Percentiles rank a stretch among this genome's conserved stretches.
phyloP scores from a whole-genome alignment of 805 yeast species.

The Blastobotrys chiropterorum region DNA sequence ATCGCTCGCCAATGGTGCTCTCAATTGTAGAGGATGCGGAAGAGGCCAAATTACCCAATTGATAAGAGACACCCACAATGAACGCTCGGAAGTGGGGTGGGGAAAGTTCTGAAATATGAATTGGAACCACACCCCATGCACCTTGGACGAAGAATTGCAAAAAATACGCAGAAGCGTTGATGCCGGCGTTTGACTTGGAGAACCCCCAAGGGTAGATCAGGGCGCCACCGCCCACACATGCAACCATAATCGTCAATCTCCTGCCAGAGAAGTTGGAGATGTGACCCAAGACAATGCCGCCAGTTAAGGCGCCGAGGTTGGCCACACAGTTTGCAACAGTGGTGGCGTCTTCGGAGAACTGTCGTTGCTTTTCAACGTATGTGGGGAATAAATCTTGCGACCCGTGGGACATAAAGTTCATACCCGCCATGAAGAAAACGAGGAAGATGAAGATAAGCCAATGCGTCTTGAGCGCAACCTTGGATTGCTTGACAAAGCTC shows the following conservation, averaged over 20 bases:
- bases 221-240: conserved; percentile 51
- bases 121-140: conserved; percentile 68
- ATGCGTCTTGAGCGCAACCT: conserved; percentile 38
- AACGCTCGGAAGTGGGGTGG: conserved; percentile 60
- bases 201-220: conserved; percentile 60
- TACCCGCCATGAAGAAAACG: conserved; percentile 58
- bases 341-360: conserved; percentile 38
- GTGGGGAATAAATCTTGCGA: conserved; percentile 72
- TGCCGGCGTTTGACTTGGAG: conserved; percentile 37
- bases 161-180: conserved; percentile 58
- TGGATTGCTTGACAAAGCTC: conserved; percentile 28
- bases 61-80: conserved; percentile 58
- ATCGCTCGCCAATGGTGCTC: conserved; percentile 51
- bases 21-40: conserved; percentile 69
- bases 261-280: conserved; percentile 54
- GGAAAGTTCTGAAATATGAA: conserved; percentile 58
- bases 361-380: conserved; percentile 48
- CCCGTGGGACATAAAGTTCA: conserved; percentile 69
- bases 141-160: conserved; percentile 64
- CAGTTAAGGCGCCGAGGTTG: conserved; percentile 60
- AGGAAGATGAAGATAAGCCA: conserved; percentile 58
- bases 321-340: conserved; percentile 60
- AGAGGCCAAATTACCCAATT: conserved; percentile 66
- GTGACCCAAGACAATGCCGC: conserved; percentile 58
- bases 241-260: conserved; percentile 47